phyloP scores from a whole-genome alignment of 495 filamentous ascomycete genomes.

The Gamarada debralockiae region DNA sequence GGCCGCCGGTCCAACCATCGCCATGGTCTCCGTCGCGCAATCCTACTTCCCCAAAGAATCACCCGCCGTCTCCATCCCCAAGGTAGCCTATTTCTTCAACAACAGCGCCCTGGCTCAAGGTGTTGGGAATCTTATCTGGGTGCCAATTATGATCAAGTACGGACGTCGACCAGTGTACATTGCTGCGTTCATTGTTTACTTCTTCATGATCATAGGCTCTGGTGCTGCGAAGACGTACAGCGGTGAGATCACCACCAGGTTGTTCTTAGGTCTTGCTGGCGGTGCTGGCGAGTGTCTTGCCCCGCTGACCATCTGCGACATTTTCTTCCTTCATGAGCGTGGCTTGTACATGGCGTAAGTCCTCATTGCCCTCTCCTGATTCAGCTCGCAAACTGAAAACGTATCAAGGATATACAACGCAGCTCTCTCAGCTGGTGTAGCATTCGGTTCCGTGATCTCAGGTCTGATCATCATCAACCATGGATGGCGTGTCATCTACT shows the following conservation, averaged over 20 bases:
- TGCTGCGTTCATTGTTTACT: constrained; percentile 39
- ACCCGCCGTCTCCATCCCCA: too few relatives aligned
- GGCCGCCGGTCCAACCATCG: too few relatives aligned
- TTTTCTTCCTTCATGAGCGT: constrained; percentile 56
- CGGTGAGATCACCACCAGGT: constrained; percentile 38
- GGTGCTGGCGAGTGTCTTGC: constrained; percentile 49
- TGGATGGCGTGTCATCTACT: constrained; percentile 47
- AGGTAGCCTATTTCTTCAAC: constrained; percentile 47
- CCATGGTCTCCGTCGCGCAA: too few relatives aligned
- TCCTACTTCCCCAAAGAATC: too few relatives aligned
- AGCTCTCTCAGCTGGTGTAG: constrained; percentile 40
- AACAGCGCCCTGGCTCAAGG: constrained; percentile 45
- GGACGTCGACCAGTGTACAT: constrained; percentile 51
- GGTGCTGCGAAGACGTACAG: constrained; percentile 38
- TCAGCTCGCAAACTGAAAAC: too few relatives aligned
- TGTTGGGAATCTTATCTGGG: constrained; percentile 47
- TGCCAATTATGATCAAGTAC: constrained; percentile 49
- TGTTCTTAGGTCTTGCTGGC: constrained; percentile 45
- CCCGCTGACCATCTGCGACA: constrained; percentile 47
- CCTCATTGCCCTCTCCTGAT: too few relatives aligned
- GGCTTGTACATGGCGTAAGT: too few relatives aligned
- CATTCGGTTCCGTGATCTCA: constrained; percentile 41
- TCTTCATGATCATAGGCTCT: constrained; percentile 37
- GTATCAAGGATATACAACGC: constrained; percentile 44
- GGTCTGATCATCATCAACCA: constrained; percentile 46